phyloP scores from a whole-genome alignment of 2,329 filamentous ascomycete species.

The Fusarium redolens region DNA sequence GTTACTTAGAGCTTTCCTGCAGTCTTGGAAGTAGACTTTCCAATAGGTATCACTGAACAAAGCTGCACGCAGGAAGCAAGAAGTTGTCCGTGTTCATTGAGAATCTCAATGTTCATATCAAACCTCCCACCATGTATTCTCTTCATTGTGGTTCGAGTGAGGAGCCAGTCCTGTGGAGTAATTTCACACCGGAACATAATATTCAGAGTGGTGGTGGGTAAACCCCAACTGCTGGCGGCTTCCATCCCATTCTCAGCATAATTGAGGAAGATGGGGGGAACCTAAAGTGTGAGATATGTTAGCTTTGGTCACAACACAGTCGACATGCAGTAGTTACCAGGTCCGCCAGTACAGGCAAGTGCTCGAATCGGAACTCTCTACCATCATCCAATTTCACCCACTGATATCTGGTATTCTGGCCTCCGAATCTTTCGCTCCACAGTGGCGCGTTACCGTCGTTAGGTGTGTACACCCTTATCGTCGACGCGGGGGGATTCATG shows the following conservation, averaged over 20 bases:
- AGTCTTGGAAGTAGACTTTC: fast-evolving
- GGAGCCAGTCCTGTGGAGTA: not conserved
- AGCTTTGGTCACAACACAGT: not conserved
- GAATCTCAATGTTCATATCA: not conserved
- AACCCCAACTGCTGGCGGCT: not conserved
- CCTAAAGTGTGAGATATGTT: not conserved
- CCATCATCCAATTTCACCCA: not conserved
- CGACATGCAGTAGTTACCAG: not conserved
- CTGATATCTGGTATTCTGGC: not conserved
- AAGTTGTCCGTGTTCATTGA: not conserved
- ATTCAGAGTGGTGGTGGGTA: not conserved
- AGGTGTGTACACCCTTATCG: not conserved
- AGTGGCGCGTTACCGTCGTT: not conserved
- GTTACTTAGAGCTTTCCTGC: not conserved
- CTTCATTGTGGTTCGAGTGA: not conserved
- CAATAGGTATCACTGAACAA: not conserved
- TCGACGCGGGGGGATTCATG: not conserved
- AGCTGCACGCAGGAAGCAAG: not conserved
- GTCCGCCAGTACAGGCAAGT: not conserved
- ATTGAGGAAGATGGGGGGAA: not conserved
- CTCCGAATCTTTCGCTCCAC: not conserved
- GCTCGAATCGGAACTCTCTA: not conserved
- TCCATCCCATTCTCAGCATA: not conserved
- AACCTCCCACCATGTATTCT: not conserved
- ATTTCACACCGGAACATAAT: not conserved